A percentile compares a stretch with the other conserved stretches of the same genome.
Evolutionary conservation across 2,329 filamentous ascomycete genomes (phyloP).

Genomic region (Hymenoscyphus albidus): DNA sequence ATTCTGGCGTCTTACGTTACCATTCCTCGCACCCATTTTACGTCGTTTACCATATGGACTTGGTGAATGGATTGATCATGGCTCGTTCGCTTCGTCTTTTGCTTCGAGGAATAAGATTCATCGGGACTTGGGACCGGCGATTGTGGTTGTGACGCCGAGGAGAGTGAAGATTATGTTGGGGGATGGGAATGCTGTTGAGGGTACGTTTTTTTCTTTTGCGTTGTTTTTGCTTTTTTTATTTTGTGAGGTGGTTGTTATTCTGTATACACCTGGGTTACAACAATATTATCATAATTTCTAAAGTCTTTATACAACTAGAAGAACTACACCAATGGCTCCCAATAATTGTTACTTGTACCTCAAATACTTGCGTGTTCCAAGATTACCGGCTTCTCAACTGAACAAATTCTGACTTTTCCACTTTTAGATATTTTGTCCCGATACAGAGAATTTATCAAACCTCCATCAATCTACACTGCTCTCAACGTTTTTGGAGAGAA

Average conservation of each 20-base stretch:
- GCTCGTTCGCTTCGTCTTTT: constrained; percentile 5
- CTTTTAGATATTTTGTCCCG: constrained; percentile 1
- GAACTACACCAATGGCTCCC: background rate
- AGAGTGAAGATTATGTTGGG: constrained; percentile 7
- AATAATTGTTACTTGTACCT: background rate
- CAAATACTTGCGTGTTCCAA: background rate
- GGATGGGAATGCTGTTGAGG: constrained; percentile 11
- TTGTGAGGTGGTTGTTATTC: too few relatives aligned
- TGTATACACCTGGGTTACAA: too few relatives aligned
- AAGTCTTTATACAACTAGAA: background rate
- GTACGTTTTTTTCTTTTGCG: constrained; percentile 1
- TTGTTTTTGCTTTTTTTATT: too few relatives aligned
- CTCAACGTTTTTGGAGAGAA: constrained; percentile 35
- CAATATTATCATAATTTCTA: too few relatives aligned
- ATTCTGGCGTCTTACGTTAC: constrained; percentile 7
- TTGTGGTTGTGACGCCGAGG: constrained; percentile 9
- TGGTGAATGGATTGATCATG: constrained; percentile 9
- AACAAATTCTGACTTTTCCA: background rate
- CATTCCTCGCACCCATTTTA: constrained; percentile 4
- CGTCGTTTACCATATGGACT: constrained; percentile 6
- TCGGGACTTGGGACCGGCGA: constrained; percentile 8
- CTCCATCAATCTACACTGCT: constrained; percentile 13
- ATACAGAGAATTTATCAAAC: constrained; percentile 15
- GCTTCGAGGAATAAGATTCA: background rate
- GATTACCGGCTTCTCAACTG: background rate